Evolutionary conservation across 2,329 filamentous ascomycete genomes (phyloP).

Genomic region (Microdochium bolleyi): DNA sequence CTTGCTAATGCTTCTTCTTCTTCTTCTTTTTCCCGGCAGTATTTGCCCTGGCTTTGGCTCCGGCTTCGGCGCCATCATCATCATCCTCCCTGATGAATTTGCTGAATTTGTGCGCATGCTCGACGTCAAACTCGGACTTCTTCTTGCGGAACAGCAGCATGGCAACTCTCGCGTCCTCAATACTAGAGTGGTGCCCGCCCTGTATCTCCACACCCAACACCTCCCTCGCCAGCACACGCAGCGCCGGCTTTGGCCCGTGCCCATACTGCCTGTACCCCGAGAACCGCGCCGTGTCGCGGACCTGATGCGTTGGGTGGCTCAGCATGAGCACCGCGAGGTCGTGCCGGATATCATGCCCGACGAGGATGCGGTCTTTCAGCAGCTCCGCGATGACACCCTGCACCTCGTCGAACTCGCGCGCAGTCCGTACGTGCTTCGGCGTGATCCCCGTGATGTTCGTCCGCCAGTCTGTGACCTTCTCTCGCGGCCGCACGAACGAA

Average conservation of each 20-base stretch:
- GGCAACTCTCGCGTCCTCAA: constrained; percentile 76
- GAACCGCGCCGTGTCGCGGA: constrained; percentile 78
- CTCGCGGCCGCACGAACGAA: constrained; percentile 74
- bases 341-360: constrained; percentile 80
- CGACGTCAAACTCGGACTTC: constrained; percentile 78
- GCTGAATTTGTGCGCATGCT: constrained; percentile 61
- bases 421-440: constrained; percentile 61
- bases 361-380: constrained; percentile 62
- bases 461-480: constrained; percentile 82
- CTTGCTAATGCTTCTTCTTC: constrained; percentile 22
- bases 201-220: constrained; percentile 56
- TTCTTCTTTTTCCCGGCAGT: constrained; percentile 34
- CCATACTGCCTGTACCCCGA: constrained; percentile 63
- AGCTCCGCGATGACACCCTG: constrained; percentile 64
- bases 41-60: constrained; percentile 23
- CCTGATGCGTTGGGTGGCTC: constrained; percentile 68
- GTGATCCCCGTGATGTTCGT: constrained; percentile 79
- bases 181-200: constrained; percentile 54
- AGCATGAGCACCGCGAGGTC: constrained; percentile 69
- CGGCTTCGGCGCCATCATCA: constrained; percentile 16
- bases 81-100: not conserved
- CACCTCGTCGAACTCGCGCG: constrained; percentile 67
- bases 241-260: constrained; percentile 59
- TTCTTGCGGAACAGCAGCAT: constrained; percentile 83
- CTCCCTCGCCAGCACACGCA: constrained; percentile 50